Percentiles rank a stretch among this genome's conserved stretches.
Evolutionary conservation across 2,329 filamentous ascomycete species (phyloP).

Genomic region (Xylariaceae sp.): DNA sequence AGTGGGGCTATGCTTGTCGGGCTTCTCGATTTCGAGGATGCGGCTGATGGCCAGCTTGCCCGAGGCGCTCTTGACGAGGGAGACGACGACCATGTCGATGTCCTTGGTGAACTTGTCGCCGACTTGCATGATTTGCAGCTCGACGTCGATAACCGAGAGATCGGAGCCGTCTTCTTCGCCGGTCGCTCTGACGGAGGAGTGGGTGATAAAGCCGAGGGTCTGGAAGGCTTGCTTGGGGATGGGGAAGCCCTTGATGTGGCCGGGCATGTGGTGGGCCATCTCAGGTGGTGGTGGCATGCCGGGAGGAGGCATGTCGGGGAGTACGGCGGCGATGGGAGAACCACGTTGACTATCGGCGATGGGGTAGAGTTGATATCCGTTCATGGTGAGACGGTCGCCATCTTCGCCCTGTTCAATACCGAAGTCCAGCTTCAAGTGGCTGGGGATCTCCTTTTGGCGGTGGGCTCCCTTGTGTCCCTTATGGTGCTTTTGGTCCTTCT

Average conservation of each 20-base stretch:
- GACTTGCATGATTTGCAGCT: conserved; percentile 58
- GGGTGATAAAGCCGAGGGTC: conserved; percentile 48
- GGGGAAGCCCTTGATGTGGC: conserved; percentile 31
- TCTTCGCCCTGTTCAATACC: conserved; percentile 43
- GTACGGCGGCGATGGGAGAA: conserved; percentile 43
- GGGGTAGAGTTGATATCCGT: conserved; percentile 59
- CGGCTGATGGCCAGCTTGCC: conserved; percentile 53
- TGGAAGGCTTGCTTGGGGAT: conserved; percentile 26
- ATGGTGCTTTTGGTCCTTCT: neutral
- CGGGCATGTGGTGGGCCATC: conserved; percentile 19
- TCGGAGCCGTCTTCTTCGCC: conserved; percentile 43
- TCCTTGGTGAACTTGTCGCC: conserved; percentile 51
- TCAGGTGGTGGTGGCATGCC: neutral
- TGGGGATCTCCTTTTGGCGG: conserved; percentile 32
- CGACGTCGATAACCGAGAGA: conserved; percentile 50
- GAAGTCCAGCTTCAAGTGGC: conserved; percentile 52
- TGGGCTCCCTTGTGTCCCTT: conserved; percentile 1
- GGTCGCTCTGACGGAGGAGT: conserved; percentile 40
- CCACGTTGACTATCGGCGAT: conserved; percentile 43
- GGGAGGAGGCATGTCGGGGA: conserved; percentile 29
- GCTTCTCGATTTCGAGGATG: conserved; percentile 36
- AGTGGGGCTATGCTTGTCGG: conserved; percentile 20
- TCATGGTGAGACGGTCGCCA: conserved; percentile 49
- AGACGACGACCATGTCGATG: conserved; percentile 54
- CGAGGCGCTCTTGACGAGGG: conserved; percentile 55